Evolutionary conservation across 2,329 filamentous ascomycete genomes (phyloP).

Genomic region (Claviceps pusilla): DNA sequence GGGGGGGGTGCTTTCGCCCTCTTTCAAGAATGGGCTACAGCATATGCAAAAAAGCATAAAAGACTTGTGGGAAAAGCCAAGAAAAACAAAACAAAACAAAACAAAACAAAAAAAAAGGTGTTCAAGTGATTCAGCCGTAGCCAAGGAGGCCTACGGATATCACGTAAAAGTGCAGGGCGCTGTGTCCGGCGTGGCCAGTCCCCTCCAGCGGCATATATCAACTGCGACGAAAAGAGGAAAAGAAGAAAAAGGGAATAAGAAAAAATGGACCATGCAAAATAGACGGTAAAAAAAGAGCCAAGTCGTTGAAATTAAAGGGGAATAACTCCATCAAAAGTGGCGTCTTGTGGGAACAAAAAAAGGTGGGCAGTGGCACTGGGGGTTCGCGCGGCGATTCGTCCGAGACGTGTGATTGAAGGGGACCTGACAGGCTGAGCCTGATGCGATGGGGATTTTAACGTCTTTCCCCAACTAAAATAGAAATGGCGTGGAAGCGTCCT

Average conservation of each 20-base stretch:
- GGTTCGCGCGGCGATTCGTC: background rate
- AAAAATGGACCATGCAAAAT: background rate
- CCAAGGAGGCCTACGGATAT: too few species aligned
- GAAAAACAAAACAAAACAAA: too few species aligned
- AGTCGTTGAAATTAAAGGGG: background rate
- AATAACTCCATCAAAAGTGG: background rate
- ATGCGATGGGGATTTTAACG: background rate
- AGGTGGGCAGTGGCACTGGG: background rate
- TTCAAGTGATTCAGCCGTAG: too few species aligned
- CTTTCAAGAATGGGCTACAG: too few species aligned
- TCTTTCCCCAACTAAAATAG: background rate
- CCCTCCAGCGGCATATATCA: background rate
- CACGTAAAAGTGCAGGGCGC: too few species aligned
- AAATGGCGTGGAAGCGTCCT: background rate
- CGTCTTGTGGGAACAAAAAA: background rate
- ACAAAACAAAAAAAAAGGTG: too few species aligned
- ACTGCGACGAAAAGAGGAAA: background rate
- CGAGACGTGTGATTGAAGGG: background rate
- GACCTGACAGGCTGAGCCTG: background rate
- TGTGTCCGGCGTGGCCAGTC: background rate
- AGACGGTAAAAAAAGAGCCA: too few species aligned
- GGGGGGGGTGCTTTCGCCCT: too few species aligned
- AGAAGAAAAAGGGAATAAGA: background rate
- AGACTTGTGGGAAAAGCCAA: too few species aligned
- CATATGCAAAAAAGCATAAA: too few species aligned